Evolutionary conservation across 2,329 filamentous ascomycete species (phyloP), one percentile per base, ranked within the genome.

Genomic region (Aspergillus sp.): DNA sequence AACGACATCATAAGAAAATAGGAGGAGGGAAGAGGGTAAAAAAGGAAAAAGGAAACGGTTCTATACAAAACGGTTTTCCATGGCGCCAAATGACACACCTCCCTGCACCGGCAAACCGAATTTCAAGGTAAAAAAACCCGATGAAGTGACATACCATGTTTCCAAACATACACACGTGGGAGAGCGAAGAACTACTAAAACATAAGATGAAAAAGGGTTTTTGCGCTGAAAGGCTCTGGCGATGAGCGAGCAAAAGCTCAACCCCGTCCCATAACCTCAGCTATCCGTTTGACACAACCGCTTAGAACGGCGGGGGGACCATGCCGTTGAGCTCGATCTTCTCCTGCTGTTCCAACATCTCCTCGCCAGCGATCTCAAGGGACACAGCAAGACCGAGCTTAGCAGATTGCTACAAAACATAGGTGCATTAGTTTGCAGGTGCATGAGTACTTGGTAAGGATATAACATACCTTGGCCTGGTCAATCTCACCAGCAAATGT

Each of bases 401-500:
- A 58, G 91, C 88, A 74, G 86, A 80, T 83, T 93, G 88, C 93
- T 98, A 59, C 28, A 43, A 54, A 48, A 46, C 39, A 28, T n/a
- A 50, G 36, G 26, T 54, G 52, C 52, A 19, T 19, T 19, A 19
- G 19, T 19, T 19, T 39, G 19, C 29, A 5, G 26, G 41, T 7
- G 19, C 10, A 41, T 41, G 12, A 42, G 29, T 7, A 35, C 27
- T 8, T n/a, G 26, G 33, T 36, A 46, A 41, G 32, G 40, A 42
- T 32, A 30, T 33, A 41, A 77, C 87, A 68, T 80, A 96, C 93
- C 76, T 90, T 90, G 61, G 83, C 82, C 73, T 98, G 91, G 72
- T 98, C 93, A 63, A 98, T 88, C 67, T 97, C 93, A 57, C 90
- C 91, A 46, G 90, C 88, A 72, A 98, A 95, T 48, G 90, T 94